A percentile compares a stretch with the other conserved stretches of the same genome.
These are phyloP conservation scores for Ceratobasidium sp. DNA, from an alignment of 1,284 basidiomycete genomes.

Conservation along the genomic window DNA sequence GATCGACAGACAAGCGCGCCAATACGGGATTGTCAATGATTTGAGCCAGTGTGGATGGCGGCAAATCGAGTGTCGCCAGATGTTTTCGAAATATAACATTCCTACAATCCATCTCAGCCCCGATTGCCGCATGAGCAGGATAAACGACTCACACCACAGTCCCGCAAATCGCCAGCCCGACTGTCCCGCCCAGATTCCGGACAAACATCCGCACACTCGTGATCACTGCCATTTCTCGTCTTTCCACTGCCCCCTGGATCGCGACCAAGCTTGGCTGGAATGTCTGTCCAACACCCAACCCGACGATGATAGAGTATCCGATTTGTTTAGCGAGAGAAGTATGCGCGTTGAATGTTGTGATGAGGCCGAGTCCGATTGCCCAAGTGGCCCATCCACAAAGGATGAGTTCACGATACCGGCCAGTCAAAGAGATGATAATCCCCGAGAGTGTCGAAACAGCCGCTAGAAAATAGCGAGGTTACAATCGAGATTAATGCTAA, in stretches of 20 bases:
- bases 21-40: conserved; percentile 41
- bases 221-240: conserved; percentile 50
- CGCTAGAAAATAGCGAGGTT: conserved; percentile 42
- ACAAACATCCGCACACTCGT: conserved; percentile 51
- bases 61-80: conserved; percentile 41
- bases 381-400: conserved; percentile 54
- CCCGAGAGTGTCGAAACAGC: conserved; percentile 47
- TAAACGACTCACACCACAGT: conserved; percentile 40
- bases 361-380: conserved; percentile 54
- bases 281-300: conserved; percentile 53
- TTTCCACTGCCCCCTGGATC: conserved; percentile 49
- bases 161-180: conserved; percentile 49
- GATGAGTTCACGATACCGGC: conserved; percentile 53
- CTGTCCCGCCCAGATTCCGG: conserved; percentile 49
- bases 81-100: conserved; percentile 4
- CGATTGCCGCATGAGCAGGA: conserved; percentile 38
- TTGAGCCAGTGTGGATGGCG: conserved; percentile 32
- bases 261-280: conserved; percentile 46
- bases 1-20: conserved; percentile 41
- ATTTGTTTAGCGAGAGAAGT: conserved; percentile 51
- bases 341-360: conserved; percentile 50
- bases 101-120: conserved; percentile 14
- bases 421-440: conserved; percentile 51
- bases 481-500: too few relatives aligned
- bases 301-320: conserved; percentile 54